phyloP scores from a whole-genome alignment of 352 stramenopile genomes.

The Pythium dissimile region DNA sequence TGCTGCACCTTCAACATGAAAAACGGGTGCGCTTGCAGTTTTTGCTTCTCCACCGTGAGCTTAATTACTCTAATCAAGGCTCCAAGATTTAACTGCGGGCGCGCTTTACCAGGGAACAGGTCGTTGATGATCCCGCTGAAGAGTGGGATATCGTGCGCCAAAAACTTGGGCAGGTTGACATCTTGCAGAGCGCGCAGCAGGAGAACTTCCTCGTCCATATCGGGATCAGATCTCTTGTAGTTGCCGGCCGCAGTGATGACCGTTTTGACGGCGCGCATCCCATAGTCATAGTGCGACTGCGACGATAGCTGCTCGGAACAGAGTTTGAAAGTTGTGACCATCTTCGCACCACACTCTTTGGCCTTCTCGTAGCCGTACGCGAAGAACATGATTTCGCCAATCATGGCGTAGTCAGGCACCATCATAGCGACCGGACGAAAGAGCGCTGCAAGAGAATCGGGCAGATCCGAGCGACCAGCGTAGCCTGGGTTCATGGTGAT shows the following conservation, averaged over 20 bases:
- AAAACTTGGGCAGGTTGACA: slow-evolving; percentile 95
- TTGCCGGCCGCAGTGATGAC: slow-evolving; percentile 94
- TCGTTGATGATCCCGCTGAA: slow-evolving; percentile 95
- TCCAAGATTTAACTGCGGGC: slow-evolving; percentile 90
- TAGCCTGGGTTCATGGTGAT: slow-evolving; percentile 97
- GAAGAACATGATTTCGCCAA: slow-evolving; percentile 97
- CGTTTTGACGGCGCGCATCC: slow-evolving; percentile 95
- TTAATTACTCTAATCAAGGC: slow-evolving; percentile 85
- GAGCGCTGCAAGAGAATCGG: slow-evolving; percentile 93
- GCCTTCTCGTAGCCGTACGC: slow-evolving; percentile 93
- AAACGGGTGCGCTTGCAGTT: slow-evolving; percentile 86
- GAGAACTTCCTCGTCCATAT: slow-evolving; percentile 92
- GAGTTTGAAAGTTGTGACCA: slow-evolving; percentile 95
- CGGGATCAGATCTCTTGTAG: slow-evolving; percentile 91
- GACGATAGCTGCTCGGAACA: slow-evolving; percentile 94
- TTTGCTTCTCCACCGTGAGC: slow-evolving; percentile 75
- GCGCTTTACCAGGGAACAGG: slow-evolving; percentile 89
- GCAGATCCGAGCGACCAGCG: slow-evolving; percentile 91
- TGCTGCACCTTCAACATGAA: slow-evolving; percentile 94
- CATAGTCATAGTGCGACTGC: slow-evolving; percentile 96
- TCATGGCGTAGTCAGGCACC: slow-evolving; percentile 95
- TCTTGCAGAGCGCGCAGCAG: slow-evolving; percentile 92
- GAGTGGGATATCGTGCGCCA: slow-evolving; percentile 93
- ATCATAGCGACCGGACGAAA: slow-evolving; percentile 97
- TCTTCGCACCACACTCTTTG: slow-evolving; percentile 92